phyloP scores from a whole-genome alignment of 2,329 filamentous ascomycete species.

The Botryotinia calthae region DNA sequence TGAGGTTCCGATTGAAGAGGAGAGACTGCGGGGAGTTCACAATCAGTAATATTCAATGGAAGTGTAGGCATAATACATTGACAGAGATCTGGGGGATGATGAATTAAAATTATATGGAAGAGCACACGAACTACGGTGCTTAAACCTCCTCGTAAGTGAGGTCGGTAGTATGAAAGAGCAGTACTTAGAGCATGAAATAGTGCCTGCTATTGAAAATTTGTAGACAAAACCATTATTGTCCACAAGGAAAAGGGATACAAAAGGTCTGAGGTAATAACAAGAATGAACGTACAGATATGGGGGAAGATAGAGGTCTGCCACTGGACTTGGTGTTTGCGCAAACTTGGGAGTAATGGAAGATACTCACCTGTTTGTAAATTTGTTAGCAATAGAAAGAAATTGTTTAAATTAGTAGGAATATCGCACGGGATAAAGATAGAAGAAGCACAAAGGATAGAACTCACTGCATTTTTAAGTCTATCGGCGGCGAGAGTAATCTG shows the following conservation, averaged over 20 bases:
- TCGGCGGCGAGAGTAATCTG: not conserved
- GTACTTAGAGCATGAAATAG: too few species aligned
- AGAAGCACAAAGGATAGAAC: not conserved
- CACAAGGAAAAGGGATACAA: too few species aligned
- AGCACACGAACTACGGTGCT: not conserved
- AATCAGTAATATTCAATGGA: not conserved
- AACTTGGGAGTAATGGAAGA: not conserved
- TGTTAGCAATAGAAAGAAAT: not conserved
- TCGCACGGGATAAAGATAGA: not conserved
- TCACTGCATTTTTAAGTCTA: not conserved
- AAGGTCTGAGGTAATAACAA: not conserved
- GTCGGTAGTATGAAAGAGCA: not conserved
- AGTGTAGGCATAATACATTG: not conserved
- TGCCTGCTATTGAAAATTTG: not conserved
- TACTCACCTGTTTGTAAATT: not conserved
- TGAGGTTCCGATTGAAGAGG: not conserved
- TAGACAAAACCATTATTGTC: not conserved
- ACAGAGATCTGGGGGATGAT: too few species aligned
- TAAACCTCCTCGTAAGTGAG: not conserved
- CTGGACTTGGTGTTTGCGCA: not conserved
- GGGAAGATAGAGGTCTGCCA: not conserved
- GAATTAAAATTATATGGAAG: not conserved
- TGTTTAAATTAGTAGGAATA: not conserved
- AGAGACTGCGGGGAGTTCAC: not conserved
- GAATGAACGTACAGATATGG: not conserved